Evolutionary conservation across 164 flowering plant species (phyloP).

Genomic region (Annona squamosa): DNA sequence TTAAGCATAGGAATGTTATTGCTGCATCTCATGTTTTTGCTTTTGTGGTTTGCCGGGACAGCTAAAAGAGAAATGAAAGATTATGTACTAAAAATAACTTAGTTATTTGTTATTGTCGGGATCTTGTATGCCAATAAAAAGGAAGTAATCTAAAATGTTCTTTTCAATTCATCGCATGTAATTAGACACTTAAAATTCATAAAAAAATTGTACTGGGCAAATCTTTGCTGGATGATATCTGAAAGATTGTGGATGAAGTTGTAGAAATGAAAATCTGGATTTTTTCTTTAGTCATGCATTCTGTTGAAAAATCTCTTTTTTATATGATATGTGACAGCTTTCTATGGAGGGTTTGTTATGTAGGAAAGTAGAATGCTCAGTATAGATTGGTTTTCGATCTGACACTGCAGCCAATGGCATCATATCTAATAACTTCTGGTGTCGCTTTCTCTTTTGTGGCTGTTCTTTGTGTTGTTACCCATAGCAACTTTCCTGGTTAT

Average conservation of each 20-base stretch:
- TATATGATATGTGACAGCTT: too few relatives aligned
- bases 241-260: too few relatives aligned
- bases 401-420: background rate
- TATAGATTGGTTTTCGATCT: background rate
- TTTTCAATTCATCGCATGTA: too few relatives aligned
- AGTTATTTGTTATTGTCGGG: background rate
- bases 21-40: background rate
- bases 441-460: background rate
- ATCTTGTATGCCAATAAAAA: background rate
- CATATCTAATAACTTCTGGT: background rate
- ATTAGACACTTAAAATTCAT: too few relatives aligned
- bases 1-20: background rate
- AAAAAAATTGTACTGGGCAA: too few relatives aligned
- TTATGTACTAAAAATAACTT: background rate
- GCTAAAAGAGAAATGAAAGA: too few relatives aligned
- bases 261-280: too few relatives aligned
- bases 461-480: background rate
- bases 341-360: background rate
- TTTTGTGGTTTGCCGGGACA: background rate
- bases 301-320: background rate
- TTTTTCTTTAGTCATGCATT: background rate
- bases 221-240: too few relatives aligned
- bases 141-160: too few relatives aligned
- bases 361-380: background rate
- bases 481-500: background rate